These are phyloP conservation scores for Xylaria sp. DNA, from an alignment of 2,329 filamentous ascomycete species.

Conservation along the genomic window DNA sequence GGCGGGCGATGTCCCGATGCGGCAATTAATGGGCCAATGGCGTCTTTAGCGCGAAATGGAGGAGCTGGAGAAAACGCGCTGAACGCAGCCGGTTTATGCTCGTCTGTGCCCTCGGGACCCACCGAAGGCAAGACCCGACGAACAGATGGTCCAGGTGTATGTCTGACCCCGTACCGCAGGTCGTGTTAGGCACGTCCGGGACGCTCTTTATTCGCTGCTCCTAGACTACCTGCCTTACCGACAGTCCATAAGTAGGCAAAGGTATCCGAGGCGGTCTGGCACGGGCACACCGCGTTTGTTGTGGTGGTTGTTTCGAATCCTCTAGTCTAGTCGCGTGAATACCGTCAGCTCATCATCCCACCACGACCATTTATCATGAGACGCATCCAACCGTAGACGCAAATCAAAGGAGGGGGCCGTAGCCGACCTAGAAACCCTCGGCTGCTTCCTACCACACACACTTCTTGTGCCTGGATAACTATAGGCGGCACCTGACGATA, in stretches of 20 bases:
- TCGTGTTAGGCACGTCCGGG: no score
- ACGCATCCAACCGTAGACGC: background rate
- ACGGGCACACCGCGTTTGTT: no score
- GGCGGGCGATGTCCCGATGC: background rate
- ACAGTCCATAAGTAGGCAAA: no score
- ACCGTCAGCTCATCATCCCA: conserved; percentile 11
- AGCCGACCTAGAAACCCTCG: background rate
- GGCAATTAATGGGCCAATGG: conserved; percentile 6
- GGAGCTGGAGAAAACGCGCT: conserved; percentile 29
- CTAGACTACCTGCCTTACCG: no score
- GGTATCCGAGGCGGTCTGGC: no score
- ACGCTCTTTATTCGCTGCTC: no score
- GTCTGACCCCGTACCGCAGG: no score
- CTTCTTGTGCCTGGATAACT: background rate
- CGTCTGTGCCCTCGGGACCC: conserved; percentile 20
- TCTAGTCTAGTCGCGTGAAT: conserved; percentile 12
- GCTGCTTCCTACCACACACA: background rate
- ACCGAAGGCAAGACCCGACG: conserved; percentile 1
- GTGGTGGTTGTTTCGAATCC: no score
- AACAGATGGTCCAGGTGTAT: conserved; percentile 9
- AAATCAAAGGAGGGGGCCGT: background rate
- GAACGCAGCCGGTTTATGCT: conserved; percentile 33
- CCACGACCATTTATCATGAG: conserved; percentile 18
- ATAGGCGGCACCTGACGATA: conserved; percentile 1
- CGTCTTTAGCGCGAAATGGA: conserved; percentile 18